Base-by-base conservation (phyloP, 1,139 yeast genomes). In the Blastobotrys apis region DNA sequence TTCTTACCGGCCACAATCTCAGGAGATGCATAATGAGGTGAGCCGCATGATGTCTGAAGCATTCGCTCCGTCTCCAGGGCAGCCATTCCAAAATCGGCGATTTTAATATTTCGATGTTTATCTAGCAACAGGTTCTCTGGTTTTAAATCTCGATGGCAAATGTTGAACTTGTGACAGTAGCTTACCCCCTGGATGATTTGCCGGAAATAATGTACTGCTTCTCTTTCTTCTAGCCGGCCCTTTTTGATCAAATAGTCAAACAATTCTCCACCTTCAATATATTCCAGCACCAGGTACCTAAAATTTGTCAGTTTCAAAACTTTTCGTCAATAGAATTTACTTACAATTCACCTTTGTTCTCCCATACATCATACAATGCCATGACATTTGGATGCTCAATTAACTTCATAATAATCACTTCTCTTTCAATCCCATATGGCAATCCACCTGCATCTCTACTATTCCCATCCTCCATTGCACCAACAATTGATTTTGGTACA, bases 1-100 rank as follows among this genome's bases (percentile, higher is more conserved):
- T 80, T 85, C 53, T 83, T 78, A 37, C 98, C 98, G 9, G 95
- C 86, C 3, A 92, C 97, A 53, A 92, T 92, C 64, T 92, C 98
- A 0, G 98, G 98, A 12, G 96, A 86, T 1, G 98, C 98, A 66
- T 92, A 92, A 66, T 94, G 98, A 19, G 98, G 98, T 19, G 97
- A 87, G 1, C 99, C 99, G 67, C 99, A 92, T 26, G 94, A 83
- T 1, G 98, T 92, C 63, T 92, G 97, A 47, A 94, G 72, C 60
- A 92, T 69, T 57, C 84, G 78, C 56, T 84, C 94, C 33, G 94
- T 82, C 64, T 92, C 98, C 39, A 92, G 71, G 2, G 98, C 98
- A n/a, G 99, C 98, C 98, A 92, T 94, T 33, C 99, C 99, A 64
- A 92, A 92, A 67, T 92, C 99, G 13, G 99, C 98, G 55, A 92